phyloP scores from a whole-genome alignment of 805 yeast species.

The Barnettozyma californica region DNA sequence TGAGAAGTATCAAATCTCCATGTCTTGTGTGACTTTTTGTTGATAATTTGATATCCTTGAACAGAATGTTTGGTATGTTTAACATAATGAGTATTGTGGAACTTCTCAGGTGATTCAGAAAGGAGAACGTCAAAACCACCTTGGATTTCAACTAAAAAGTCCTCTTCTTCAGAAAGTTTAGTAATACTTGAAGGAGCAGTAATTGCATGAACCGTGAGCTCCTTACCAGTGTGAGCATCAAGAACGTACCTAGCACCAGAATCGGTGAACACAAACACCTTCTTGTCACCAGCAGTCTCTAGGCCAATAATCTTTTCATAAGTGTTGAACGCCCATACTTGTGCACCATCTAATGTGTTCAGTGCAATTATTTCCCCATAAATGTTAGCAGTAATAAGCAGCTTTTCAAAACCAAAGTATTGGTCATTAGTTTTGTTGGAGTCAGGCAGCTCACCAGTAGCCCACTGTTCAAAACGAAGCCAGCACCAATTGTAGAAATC shows the following conservation, averaged over 20 bases:
- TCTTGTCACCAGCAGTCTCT: constrained; percentile 17
- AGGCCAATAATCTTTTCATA: constrained; percentile 18
- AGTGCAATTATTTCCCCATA: constrained; percentile 40
- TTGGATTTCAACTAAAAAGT: constrained; percentile 15
- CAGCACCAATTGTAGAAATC: constrained; percentile 11
- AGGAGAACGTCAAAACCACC: constrained; percentile 17
- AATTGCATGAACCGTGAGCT: constrained; percentile 13
- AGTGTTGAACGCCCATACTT: constrained; percentile 34
- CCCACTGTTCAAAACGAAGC: constrained; percentile 9
- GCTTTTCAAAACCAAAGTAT: constrained; percentile 44
- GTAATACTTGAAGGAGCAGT: constrained; percentile 10
- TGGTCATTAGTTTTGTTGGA: constrained; percentile 9
- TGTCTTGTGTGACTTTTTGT: constrained; percentile 25
- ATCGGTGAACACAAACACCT: constrained; percentile 15
- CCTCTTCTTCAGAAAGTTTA: constrained; percentile 15
- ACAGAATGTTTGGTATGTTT: constrained; percentile 23
- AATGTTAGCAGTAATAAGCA: constrained; percentile 35
- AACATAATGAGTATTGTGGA: constrained; percentile 21
- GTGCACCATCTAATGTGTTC: constrained; percentile 34
- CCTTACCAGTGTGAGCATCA: constrained; percentile 27
- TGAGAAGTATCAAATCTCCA: constrained; percentile 32
- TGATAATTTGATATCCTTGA: constrained; percentile 19
- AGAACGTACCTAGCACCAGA: constrained; percentile 20
- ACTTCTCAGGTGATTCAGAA: constrained; percentile 14
- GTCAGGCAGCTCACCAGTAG: constrained; percentile 10